Percentiles rank a stretch among this genome's conserved stretches.
Evolutionary conservation across 2,329 filamentous ascomycete species (phyloP).

Genomic region (Xenoacremonium recifei): DNA sequence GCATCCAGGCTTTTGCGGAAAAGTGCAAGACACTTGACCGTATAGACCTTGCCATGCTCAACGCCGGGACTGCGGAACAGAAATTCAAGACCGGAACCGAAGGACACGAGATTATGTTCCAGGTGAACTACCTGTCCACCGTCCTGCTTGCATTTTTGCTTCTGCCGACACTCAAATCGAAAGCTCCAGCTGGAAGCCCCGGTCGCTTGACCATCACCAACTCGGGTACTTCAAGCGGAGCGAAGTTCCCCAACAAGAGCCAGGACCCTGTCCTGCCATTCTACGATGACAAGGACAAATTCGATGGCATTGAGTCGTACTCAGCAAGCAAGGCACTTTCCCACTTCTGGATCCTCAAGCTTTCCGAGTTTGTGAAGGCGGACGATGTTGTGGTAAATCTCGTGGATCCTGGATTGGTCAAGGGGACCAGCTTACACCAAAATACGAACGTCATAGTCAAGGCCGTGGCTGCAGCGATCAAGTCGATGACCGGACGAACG

Average conservation of each 20-base stretch:
- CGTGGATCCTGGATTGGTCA: slow-evolving; percentile 44
- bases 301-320: slow-evolving; percentile 21
- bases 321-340: slow-evolving; percentile 29
- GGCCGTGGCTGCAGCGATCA: slow-evolving; percentile 4
- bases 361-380: slow-evolving; percentile 35
- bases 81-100: slow-evolving; percentile 24
- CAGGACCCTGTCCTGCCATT: slow-evolving; percentile 22
- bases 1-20: slow-evolving; percentile 39
- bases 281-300: slow-evolving; percentile 30
- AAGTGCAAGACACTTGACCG: slow-evolving; percentile 33
- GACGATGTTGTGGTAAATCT: slow-evolving; percentile 46
- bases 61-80: slow-evolving; percentile 37
- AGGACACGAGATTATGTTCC: slow-evolving; percentile 39
- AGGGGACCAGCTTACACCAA: slow-evolving; percentile 40
- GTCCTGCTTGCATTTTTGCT: slow-evolving; percentile 32
- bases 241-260: slow-evolving; percentile 22
- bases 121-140: slow-evolving; percentile 39
- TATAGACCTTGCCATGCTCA: slow-evolving; percentile 45
- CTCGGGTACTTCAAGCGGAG: slow-evolving; percentile 24
- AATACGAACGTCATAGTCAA: slow-evolving; percentile 22
- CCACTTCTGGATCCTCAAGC: slow-evolving; percentile 34
- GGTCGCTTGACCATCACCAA: slow-evolving; percentile 31
- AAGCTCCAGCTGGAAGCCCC: slow-evolving; percentile 13
- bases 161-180: slow-evolving; percentile 31
- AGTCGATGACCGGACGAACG: slow-evolving; percentile 12